Evolutionary conservation across 192 early-diverging fungal species (phyloP).

Genomic region (Coemansia sp.): DNA sequence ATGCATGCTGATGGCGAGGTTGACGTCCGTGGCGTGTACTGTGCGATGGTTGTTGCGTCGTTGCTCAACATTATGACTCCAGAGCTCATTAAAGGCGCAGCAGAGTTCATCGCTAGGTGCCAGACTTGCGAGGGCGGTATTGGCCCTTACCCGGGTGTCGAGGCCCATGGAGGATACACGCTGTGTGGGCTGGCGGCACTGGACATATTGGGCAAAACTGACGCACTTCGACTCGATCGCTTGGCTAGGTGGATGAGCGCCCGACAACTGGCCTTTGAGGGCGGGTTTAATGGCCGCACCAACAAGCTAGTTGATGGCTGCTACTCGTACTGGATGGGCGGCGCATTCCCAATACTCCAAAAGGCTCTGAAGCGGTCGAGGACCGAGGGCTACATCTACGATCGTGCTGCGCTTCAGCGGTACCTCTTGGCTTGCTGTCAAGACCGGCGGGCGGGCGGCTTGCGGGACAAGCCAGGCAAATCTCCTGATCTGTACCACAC

Average conservation of each 20-base stretch:
- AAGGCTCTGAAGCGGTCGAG: constrained; percentile 59
- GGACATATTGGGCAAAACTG: constrained; percentile 69
- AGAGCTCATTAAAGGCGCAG: constrained; percentile 66
- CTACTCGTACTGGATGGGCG: constrained; percentile 97
- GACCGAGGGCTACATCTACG: constrained; percentile 46
- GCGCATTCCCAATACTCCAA: constrained; percentile 68
- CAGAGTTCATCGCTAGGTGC: constrained; percentile 74
- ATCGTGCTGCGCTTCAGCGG: constrained; percentile 73
- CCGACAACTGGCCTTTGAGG: constrained; percentile 89
- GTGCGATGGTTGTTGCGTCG: constrained; percentile 75
- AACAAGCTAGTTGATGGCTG: constrained; percentile 99
- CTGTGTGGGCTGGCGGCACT: constrained; percentile 91
- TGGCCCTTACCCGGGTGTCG: constrained; percentile 76
- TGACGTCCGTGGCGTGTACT: constrained; percentile 90
- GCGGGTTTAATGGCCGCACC: constrained; percentile 93
- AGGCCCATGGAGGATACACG: constrained; percentile 96
- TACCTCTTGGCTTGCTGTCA: constrained; percentile 93
- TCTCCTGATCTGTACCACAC: constrained; percentile 94
- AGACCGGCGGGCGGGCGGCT: constrained; percentile 64
- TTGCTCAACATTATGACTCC: constrained; percentile 85
- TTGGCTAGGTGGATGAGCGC: constrained; percentile 72
- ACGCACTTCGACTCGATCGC: constrained; percentile 65
- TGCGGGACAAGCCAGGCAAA: constrained; percentile 93
- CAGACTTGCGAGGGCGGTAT: constrained; percentile 97
- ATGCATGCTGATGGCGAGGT: constrained; percentile 94